Conservation (phyloP, 768 basidiomycete genomes). For the Rhodocollybia butyracea region DNA sequence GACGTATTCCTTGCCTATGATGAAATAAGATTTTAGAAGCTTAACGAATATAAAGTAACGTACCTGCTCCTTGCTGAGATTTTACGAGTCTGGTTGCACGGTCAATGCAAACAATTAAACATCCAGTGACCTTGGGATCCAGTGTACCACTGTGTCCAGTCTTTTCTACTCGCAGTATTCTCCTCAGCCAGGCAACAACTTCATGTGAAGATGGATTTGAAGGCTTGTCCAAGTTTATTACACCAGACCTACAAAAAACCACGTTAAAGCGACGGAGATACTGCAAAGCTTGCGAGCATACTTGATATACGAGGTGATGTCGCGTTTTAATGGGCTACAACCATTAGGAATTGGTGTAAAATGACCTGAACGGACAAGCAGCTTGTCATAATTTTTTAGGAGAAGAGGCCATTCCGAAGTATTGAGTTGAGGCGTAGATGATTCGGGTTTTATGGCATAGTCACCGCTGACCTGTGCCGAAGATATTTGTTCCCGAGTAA, state of each 20-base stretch:
- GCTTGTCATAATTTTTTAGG: constrained; percentile 98
- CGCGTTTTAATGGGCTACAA: constrained; percentile 92
- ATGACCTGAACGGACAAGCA: constrained; percentile 91
- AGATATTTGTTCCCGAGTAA: constrained; percentile 67
- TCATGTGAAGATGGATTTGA: constrained; percentile 99
- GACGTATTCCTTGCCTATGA: constrained; percentile 95
- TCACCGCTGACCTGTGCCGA: constrained; percentile 73
- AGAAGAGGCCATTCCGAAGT: constrained; percentile 98
- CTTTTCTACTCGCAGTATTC: constrained; percentile 96
- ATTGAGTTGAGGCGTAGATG: constrained; percentile 71
- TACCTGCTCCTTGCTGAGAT: constrained; percentile 96
- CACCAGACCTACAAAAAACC: constrained; percentile 73
- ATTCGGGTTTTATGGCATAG: constrained; percentile 80
- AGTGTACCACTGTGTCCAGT: constrained; percentile 98
- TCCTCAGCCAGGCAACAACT: constrained; percentile 97
- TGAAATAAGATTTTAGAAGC: not conserved
- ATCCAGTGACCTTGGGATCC: constrained; percentile 98
- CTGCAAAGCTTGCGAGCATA: constrained; percentile 26
- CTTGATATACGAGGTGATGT: constrained; percentile 91
- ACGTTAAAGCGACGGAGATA: not conserved
- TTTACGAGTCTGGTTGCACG: constrained; percentile 97
- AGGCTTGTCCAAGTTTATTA: constrained; percentile 99
- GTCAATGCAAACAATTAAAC: constrained; percentile 98
- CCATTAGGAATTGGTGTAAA: constrained; percentile 97
- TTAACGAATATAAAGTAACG: constrained; percentile 20